phyloP scores from a whole-genome alignment of 108 stramenopile species.

The Aurantiochytrium sp. region DNA sequence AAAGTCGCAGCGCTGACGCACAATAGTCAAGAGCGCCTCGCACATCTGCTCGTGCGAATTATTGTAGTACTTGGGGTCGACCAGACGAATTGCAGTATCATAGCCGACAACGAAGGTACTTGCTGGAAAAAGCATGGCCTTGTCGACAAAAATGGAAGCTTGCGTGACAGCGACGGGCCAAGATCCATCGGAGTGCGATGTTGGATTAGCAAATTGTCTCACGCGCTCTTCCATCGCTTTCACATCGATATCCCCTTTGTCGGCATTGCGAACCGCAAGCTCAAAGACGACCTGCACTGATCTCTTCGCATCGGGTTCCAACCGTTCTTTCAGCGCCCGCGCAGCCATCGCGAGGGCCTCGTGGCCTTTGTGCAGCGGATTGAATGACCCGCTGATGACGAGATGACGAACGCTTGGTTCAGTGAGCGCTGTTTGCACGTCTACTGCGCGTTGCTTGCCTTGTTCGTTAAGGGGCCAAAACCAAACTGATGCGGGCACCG shows the following conservation, averaged over 20 bases:
- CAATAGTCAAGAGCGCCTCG: neutral
- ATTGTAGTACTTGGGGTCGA: slow-evolving; percentile 77
- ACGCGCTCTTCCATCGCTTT: slow-evolving; percentile 47
- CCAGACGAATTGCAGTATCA: slow-evolving; percentile 71
- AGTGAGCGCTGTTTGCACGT: neutral
- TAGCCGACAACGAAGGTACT: slow-evolving; percentile 68
- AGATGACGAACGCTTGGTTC: neutral
- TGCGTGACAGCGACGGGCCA: slow-evolving; percentile 14
- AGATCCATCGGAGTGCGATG: slow-evolving; percentile 44
- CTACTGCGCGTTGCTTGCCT: neutral
- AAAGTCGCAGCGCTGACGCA: neutral
- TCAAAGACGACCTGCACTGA: slow-evolving; percentile 48
- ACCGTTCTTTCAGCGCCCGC: slow-evolving; percentile 22
- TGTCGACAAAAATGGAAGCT: neutral
- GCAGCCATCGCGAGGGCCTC: slow-evolving; percentile 62
- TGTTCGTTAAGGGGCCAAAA: neutral
- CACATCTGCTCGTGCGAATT: neutral
- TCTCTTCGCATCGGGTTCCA: neutral
- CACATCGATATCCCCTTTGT: slow-evolving; percentile 68
- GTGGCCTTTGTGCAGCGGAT: slow-evolving; percentile 78
- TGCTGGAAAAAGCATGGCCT: neutral
- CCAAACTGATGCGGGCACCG: neutral
- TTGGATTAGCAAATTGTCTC: slow-evolving; percentile 34
- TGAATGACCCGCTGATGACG: slow-evolving; percentile 77
- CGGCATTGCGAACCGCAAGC: slow-evolving; percentile 66